Base-by-base conservation (phyloP, 2,329 filamentous ascomycete genomes). In the Colletotrichum spaethianum region DNA sequence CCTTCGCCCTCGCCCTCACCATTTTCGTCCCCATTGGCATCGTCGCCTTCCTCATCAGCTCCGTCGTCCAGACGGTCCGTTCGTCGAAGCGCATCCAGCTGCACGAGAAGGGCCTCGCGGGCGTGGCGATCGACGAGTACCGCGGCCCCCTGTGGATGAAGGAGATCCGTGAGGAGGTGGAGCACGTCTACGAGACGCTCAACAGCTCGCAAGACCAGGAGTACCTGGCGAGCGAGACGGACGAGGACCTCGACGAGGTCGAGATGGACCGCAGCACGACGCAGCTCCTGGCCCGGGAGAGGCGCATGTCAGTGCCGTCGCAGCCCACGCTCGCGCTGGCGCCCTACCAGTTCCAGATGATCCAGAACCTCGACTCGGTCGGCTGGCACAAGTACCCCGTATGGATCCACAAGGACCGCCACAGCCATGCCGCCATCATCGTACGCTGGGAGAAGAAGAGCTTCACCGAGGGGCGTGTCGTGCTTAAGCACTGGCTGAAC, bases 401-500 rank as follows among this genome's bases (percentile, higher is more conserved):
- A 4, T 92, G 93, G 82, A 95, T 96, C 48, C 92, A 93, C 74
- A 93, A 95, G 7, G 88, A 91, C 66, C 84, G 87, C n/a, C 94
- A 98, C 79, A 94, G 90, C 72, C 96, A 98, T 81, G 96, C 95
- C 0, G 95, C 95, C 3, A 97, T 98, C 59, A 94, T 98, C 74
- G 91, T 97, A 44, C 89, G 96, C 46, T 89, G 86, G 70, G 89
- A 93, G 48, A 91, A 90, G 79, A 84, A 87, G 63, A 83, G 82
- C 0, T 97, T 95, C 76, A 86, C 88, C 2, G 95, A 98, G 82
- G 96, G 96, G 0, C 90, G 88, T 78, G 80, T 93, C 16, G 94
- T 98, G 42, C 84, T 96, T 67, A 88, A 86, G 77, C 96, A 98
- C 83, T 98, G 94, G 93, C 83, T 95, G 2, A 87, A 92, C 63